These are phyloP conservation scores for Diophrys sp. DNA, from an alignment of 73 alveolate genomes.

Conservation along the genomic window DNA sequence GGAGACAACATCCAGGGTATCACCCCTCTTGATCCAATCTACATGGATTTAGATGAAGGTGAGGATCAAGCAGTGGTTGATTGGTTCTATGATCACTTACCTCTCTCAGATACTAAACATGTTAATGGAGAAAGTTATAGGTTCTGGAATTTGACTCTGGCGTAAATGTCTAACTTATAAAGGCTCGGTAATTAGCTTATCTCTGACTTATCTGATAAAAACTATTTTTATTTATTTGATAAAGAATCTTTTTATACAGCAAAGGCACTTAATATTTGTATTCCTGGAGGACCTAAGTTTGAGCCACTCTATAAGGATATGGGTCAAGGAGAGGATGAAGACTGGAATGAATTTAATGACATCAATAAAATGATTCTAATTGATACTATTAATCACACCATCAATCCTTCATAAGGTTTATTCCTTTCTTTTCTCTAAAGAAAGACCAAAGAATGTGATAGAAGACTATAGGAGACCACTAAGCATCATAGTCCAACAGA, in stretches of 20 bases:
- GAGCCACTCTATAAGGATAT: constrained; percentile 98
- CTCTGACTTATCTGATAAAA: constrained; percentile 95
- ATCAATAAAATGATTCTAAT: constrained; percentile 98
- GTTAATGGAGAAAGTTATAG: constrained; percentile 99
- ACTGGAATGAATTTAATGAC: constrained; percentile 99
- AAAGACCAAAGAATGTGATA: too few species aligned
- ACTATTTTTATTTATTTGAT: constrained; percentile 98
- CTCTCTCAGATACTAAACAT: constrained; percentile 80
- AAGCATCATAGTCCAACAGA: constrained; percentile 70
- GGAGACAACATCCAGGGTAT: constrained; percentile 98
- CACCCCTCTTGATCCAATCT: constrained; percentile 98
- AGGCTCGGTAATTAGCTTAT: constrained; percentile 96
- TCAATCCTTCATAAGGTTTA: too few species aligned
- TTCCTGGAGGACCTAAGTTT: constrained; percentile 99
- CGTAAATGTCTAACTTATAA: constrained; percentile 92
- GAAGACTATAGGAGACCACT: constrained; percentile 84
- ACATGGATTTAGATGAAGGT: constrained; percentile 98
- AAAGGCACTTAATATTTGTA: constrained; percentile 99
- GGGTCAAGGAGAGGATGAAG: constrained; percentile 98
- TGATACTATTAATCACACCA: too few species aligned
- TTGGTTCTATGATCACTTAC: constrained; percentile 98
- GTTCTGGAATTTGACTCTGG: constrained; percentile 91
- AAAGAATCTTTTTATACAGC: constrained; percentile 98
- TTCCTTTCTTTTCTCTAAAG: too few species aligned
- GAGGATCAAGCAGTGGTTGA: constrained; percentile 99